These are phyloP conservation scores for Phaffomyces opuntiae DNA, from an alignment of 805 yeast genomes.

Conservation along the genomic window DNA sequence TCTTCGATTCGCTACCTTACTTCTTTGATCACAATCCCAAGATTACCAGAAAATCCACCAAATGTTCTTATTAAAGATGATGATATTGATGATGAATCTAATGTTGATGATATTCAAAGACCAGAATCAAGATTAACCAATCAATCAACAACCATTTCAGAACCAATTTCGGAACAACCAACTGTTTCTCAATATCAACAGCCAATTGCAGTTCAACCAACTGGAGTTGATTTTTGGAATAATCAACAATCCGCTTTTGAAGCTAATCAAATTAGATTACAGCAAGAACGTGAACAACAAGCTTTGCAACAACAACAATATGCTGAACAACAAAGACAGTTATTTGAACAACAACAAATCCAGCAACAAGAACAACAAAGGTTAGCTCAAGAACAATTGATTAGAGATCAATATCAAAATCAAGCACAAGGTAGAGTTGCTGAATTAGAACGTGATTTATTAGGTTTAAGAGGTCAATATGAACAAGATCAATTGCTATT, in stretches of 20 bases:
- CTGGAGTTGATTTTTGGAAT: slow-evolving; percentile 41
- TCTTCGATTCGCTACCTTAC: slow-evolving; percentile 76
- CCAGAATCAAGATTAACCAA: slow-evolving; percentile 16
- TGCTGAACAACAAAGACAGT: slow-evolving; percentile 61
- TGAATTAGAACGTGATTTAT: slow-evolving; percentile 74
- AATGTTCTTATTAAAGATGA: slow-evolving; percentile 23
- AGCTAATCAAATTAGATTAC: slow-evolving; percentile 53
- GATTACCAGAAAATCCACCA: slow-evolving; percentile 32
- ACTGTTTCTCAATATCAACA: slow-evolving; percentile 30
- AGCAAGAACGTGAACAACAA: slow-evolving; percentile 58
- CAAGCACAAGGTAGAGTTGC: slow-evolving; percentile 76
- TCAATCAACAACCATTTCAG: slow-evolving; percentile 8
- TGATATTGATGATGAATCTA: slow-evolving; percentile 11
- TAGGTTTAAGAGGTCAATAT: slow-evolving; percentile 69
- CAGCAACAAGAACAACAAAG: slow-evolving; percentile 63
- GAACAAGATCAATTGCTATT: slow-evolving; percentile 79
- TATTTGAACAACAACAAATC: slow-evolving; percentile 66
- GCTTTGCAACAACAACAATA: slow-evolving; percentile 59
- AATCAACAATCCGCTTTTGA: slow-evolving; percentile 47
- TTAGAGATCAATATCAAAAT: slow-evolving; percentile 60
- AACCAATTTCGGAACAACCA: slow-evolving; percentile 42
- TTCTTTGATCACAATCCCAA: slow-evolving; percentile 73
- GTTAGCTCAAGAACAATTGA: slow-evolving; percentile 60
- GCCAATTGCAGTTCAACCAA: slow-evolving; percentile 45
- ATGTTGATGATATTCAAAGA: slow-evolving; percentile 9